These are phyloP conservation scores for Coelastrella sp. DNA, from an alignment of 139 green algal genomes.

Conservation along the genomic window DNA sequence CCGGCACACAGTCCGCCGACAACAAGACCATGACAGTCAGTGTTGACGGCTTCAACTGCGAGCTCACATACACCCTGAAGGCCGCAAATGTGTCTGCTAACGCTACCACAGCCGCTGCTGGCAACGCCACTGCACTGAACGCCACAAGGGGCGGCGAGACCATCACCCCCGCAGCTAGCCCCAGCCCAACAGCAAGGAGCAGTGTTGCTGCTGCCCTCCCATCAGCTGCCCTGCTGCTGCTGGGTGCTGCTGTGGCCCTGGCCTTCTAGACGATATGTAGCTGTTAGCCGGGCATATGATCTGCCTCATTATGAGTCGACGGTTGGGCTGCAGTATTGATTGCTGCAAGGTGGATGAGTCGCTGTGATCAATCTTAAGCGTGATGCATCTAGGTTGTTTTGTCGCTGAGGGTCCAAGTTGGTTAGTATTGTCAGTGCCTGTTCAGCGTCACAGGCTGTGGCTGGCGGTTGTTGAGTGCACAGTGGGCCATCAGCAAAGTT, in stretches of 20 bases:
- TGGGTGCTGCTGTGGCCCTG: background rate
- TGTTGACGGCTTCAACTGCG: background rate
- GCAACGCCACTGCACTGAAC: background rate
- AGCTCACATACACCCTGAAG: conserved; percentile 12
- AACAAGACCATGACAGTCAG: background rate
- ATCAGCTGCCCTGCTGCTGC: background rate
- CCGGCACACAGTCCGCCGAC: background rate
- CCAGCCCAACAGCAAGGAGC: background rate
- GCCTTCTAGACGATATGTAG: background rate
- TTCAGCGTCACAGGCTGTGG: too few relatives aligned
- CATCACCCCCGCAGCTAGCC: background rate
- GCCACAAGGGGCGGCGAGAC: background rate
- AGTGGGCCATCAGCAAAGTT: too few relatives aligned
- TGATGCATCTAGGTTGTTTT: too few relatives aligned
- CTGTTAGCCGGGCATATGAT: too few relatives aligned
- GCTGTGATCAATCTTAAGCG: too few relatives aligned
- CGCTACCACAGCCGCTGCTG: background rate
- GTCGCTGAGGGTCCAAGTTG: too few relatives aligned
- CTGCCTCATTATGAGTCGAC: too few relatives aligned
- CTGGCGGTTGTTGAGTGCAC: too few relatives aligned
- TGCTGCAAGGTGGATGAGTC: too few relatives aligned
- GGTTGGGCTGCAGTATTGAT: too few relatives aligned
- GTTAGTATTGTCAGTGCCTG: too few relatives aligned
- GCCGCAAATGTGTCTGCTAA: background rate
- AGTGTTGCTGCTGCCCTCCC: background rate